Evolutionary conservation across 148 eudicot species (phyloP), one percentile per base, ranked within the genome.

Genomic region (Beta vulgaris): DNA sequence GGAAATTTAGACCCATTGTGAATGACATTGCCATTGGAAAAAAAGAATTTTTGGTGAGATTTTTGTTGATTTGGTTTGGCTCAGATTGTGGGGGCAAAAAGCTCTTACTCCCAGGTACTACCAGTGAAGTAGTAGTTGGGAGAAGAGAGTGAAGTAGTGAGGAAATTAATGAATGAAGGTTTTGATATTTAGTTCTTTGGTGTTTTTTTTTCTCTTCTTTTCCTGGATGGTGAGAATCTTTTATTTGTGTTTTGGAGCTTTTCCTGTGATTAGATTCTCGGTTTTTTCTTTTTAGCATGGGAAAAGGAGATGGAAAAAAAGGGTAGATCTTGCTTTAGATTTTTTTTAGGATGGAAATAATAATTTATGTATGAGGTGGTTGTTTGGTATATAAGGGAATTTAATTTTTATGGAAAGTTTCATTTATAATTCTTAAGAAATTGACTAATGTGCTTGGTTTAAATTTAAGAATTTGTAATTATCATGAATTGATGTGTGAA

Each of bases 1-100:
- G 70, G n/a, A 88, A 68, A 64, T 93, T 93, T 0, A 93, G 80
- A 7, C 89, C 80, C 98, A 91, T 91, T 76, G 90, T 87, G 78
- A 87, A 86, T 25, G 90, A 86, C 95, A 90, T 93, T 65, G 63
- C 79, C 85, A 73, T 77, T 61, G 28, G 39, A 26, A 59, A 14
- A 32, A n/a, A n/a, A n/a, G n/a, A n/a, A n/a, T n/a, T n/a, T n/a
- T n/a, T 11, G 4, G 60, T 62, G 29, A 1, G 39, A 61, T 32
- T 32, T 5, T 40, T 55, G 43, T 28, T 25, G 35, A 23, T 23
- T 42, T 6, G 43, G 3, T 37, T 37, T 16, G 40, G 14, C 7
- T 66, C 21, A 48, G 9, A 8, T 6, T 36, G 34, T 40, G 21
- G 25, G 1, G 54, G 37, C 42, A 53, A n/a, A n/a, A n/a, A 10